These are phyloP conservation scores for Calonectria naviculata DNA, from an alignment of 2,329 filamentous ascomycete species.

Conservation along the genomic window DNA sequence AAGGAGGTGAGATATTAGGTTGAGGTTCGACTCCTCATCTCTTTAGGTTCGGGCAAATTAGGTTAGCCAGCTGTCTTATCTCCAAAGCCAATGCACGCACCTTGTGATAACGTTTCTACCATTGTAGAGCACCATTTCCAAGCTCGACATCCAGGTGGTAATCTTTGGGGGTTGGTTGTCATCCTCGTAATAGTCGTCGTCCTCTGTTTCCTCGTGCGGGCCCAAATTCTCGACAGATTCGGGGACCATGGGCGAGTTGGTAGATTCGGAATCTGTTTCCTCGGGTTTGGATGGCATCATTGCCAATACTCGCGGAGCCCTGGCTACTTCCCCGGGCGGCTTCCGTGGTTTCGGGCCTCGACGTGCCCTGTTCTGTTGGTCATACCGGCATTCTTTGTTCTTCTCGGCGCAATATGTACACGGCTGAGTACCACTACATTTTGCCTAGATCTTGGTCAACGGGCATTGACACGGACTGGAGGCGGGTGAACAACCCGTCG, in stretches of 20 bases:
- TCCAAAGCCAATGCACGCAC: background rate
- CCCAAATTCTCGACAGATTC: background rate
- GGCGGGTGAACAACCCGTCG: background rate
- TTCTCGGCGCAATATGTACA: background rate
- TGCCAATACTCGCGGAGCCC: background rate
- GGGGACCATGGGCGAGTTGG: background rate
- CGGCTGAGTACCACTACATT: background rate
- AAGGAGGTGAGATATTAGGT: background rate
- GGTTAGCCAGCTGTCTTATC: background rate
- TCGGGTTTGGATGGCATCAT: background rate
- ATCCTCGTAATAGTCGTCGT: background rate
- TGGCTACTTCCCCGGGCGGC: background rate
- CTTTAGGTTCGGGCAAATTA: background rate
- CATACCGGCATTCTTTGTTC: background rate
- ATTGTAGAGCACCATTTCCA: background rate
- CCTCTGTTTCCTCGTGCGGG: background rate
- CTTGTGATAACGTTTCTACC: background rate
- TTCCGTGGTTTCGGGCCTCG: background rate
- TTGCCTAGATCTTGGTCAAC: background rate
- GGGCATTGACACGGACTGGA: background rate
- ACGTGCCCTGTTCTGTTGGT: background rate
- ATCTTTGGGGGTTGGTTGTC: background rate
- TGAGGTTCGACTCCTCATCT: background rate
- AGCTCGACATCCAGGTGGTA: background rate
- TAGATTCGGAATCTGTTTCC: background rate